Percentiles rank a stretch among this genome's conserved stretches.
Conservation (phyloP, 345 rosid genomes). For the Ceriops tagal region DNA sequence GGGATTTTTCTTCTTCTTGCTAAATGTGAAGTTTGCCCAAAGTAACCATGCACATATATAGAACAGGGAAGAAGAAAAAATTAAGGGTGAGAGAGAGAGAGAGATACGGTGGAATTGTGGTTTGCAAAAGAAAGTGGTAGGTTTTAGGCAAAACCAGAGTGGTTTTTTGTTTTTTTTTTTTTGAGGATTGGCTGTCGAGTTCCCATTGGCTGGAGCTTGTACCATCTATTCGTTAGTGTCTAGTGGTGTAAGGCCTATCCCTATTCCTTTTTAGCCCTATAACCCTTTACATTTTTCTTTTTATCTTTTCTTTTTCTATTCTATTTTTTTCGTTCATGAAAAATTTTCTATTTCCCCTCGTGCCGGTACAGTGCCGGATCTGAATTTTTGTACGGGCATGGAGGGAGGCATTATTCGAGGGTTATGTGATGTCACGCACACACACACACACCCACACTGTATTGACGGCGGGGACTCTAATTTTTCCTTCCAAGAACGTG, state of each 20-base stretch:
- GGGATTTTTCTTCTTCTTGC: conserved; percentile 19
- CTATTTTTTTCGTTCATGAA: not conserved
- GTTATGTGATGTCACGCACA: not conserved
- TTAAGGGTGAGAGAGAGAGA: not conserved
- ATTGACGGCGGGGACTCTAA: not conserved
- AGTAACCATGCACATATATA: conserved; percentile 33
- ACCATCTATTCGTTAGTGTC: not conserved
- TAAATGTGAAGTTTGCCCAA: conserved; percentile 16
- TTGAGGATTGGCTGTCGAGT: conserved; percentile 25
- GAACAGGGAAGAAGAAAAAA: conserved; percentile 5
- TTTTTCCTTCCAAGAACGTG: too few species aligned
- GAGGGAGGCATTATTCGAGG: too few species aligned
- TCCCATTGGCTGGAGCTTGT: conserved; percentile 17
- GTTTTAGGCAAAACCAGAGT: conserved; percentile 24
- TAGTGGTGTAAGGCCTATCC: too few species aligned
- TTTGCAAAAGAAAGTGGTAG: conserved; percentile 6
- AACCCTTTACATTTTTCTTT: not conserved
- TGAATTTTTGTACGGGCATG: too few species aligned
- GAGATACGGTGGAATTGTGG: conserved; percentile 1
- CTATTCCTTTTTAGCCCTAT: too few species aligned
- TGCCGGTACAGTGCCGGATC: too few species aligned
- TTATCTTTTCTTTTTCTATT: not conserved
- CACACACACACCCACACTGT: not conserved
- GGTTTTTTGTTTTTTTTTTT: conserved; percentile 13
- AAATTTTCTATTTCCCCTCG: too few species aligned